Evolutionary conservation across 2,329 filamentous ascomycete genomes (phyloP).

Genomic region (Xylaria sp.): DNA sequence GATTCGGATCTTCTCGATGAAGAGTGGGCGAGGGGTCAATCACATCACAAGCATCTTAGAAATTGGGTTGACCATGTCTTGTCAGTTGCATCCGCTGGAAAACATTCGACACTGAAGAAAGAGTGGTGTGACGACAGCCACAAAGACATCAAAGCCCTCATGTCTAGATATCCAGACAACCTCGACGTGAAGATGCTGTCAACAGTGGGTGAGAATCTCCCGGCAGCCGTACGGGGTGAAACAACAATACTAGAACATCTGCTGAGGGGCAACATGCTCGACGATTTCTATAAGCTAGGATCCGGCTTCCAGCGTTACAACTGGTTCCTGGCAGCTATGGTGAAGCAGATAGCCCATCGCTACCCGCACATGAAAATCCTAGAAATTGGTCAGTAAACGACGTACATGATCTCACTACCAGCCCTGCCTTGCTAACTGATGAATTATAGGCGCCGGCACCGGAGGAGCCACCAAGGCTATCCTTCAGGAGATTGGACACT

Average conservation of each 20-base stretch:
- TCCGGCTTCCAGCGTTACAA: slow-evolving; percentile 29
- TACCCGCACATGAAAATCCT: slow-evolving; percentile 45
- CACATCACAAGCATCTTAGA: slow-evolving; percentile 28
- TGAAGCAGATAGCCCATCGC: slow-evolving; percentile 41
- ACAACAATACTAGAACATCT: slow-evolving; percentile 43
- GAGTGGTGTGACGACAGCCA: slow-evolving; percentile 6
- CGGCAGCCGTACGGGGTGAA: slow-evolving; percentile 41
- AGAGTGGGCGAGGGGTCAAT: slow-evolving; percentile 29
- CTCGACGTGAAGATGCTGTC: slow-evolving; percentile 31
- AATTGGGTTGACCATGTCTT: slow-evolving; percentile 29
- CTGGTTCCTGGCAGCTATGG: slow-evolving; percentile 34
- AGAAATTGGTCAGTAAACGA: slow-evolving; percentile 46
- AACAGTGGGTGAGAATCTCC: slow-evolving; percentile 41
- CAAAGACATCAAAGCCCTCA: not conserved
- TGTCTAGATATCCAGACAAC: not conserved
- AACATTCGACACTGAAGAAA: not conserved
- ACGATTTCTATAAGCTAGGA: slow-evolving; percentile 28
- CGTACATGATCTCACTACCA: too few species aligned
- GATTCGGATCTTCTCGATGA: slow-evolving; percentile 28
- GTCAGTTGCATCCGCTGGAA: not conserved
- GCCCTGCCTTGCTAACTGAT: too few species aligned
- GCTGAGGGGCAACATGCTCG: slow-evolving; percentile 37
- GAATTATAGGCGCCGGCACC: too few species aligned
- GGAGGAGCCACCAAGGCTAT: slow-evolving; percentile 47
- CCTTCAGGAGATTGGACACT: slow-evolving; percentile 39